Evolutionary conservation across 2,329 filamentous ascomycete genomes (phyloP), one percentile per base, ranked within the genome.

Genomic region (Epichloe gansuensis): DNA sequence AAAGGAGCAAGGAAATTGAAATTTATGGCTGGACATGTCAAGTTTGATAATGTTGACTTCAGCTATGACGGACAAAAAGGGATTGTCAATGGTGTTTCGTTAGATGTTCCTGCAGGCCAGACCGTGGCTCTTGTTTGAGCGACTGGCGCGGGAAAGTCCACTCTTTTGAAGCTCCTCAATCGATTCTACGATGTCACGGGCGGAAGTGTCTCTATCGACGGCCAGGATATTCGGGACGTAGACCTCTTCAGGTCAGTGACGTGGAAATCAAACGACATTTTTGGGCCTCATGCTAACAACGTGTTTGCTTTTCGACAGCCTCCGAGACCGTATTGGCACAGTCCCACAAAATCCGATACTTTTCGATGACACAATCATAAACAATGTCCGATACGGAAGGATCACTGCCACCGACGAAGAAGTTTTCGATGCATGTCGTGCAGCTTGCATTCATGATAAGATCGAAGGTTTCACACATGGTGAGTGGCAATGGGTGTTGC

Each of bases 51-150:
- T 27, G 77, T 82, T 51, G 69, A 64, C 58, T 82, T 82, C 58
- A 77, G 74, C 40, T 82, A 82, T 60, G 76, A 81, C 63, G 74
- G 74, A 56, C 74, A 78, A 60, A 80, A 78, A 63, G 67, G 73
- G 38, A 77, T 80, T 56, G 71, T 82, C 65, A 74, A 78, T 55
- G 61, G 74, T 42, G 66, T 82, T 54, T 74, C 69, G 54, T 72
- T 82, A 54, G 66, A 68, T 38, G 72, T 75, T 35, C 64, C 71
- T 7, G 69, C 74, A 3, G 75, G 79, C 13, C 73, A 72, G 51
- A 80, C 76, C 0, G 73, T 79, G 27, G 78, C 79, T 11, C 78
- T 82, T 63, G 78, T 82, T 8, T 78, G 79, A 11, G 72, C 76
- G 44, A 81, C 77, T 11, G 78, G 78, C 23, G 77, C 77, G 11